These are phyloP conservation scores for Asterophora lycoperdoides DNA, from an alignment of 768 basidiomycete genomes.

Conservation along the genomic window DNA sequence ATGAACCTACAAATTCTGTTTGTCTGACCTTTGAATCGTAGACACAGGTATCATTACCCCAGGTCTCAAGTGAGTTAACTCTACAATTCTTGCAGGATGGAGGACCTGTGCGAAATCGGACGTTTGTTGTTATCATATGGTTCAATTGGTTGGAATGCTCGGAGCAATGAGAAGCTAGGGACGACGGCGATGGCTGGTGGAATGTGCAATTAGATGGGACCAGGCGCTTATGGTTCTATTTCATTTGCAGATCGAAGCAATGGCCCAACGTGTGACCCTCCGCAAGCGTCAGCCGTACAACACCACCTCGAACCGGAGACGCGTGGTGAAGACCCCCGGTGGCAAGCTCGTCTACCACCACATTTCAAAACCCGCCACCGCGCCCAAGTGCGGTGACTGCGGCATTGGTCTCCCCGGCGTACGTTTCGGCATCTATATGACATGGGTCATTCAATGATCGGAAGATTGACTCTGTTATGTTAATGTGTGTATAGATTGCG, in stretches of 20 bases:
- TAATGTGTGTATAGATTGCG: conserved; percentile 56
- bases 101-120: no score
- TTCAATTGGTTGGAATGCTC: no score
- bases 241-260: conserved; percentile 28
- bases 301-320: conserved; percentile 93
- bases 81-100: no score
- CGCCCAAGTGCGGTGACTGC: conserved; percentile 99
- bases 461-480: neutral
- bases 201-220: no score
- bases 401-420: conserved; percentile 92
- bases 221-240: no score
- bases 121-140: no score
- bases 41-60: conserved; percentile 10
- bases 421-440: conserved; percentile 28
- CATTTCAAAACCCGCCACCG: conserved; percentile 87
- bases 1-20: conserved; percentile 3
- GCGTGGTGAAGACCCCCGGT: conserved; percentile 97
- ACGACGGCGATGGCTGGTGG: no score
- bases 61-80: no score
- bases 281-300: conserved; percentile 98
- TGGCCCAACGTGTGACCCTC: conserved; percentile 99
- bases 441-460: no score
- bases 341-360: conserved; percentile 98
- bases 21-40: conserved; percentile 3
- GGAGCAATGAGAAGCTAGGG: no score